phyloP scores from a whole-genome alignment of 495 filamentous ascomycete genomes.

The Jackrogersella minutella region DNA sequence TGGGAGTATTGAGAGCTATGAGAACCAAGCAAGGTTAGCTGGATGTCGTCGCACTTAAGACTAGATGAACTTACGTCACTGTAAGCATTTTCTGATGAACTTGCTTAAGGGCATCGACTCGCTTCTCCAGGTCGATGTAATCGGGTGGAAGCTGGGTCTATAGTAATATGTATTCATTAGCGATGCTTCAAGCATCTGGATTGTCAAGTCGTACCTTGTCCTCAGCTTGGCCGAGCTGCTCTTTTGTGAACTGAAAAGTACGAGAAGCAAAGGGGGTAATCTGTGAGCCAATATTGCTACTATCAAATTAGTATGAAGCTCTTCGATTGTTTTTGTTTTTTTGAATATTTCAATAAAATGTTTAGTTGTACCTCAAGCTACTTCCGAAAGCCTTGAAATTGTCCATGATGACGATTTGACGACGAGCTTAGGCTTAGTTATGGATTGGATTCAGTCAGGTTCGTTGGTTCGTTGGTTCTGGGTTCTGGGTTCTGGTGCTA shows the following conservation, averaged over 20 bases:
- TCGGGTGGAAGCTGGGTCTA: slow-evolving; percentile 96
- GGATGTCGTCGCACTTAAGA: not conserved
- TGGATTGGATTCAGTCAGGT: slow-evolving; percentile 1
- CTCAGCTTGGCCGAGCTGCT: slow-evolving; percentile 93
- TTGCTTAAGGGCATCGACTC: slow-evolving; percentile 95
- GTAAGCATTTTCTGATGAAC: slow-evolving; percentile 96
- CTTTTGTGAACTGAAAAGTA: slow-evolving; percentile 95
- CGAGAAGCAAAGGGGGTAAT: slow-evolving; percentile 91
- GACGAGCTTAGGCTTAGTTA: not conserved
- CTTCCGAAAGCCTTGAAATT: slow-evolving; percentile 69
- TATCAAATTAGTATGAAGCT: slow-evolving; percentile 14
- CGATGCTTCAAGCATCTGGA: not conserved
- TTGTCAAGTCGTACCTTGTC: slow-evolving; percentile 72
- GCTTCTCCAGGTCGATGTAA: slow-evolving; percentile 98
- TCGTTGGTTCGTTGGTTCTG: not conserved
- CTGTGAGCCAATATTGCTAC: slow-evolving; percentile 57
- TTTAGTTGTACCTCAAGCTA: slow-evolving; percentile 43
- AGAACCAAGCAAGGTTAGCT: slow-evolving; percentile 25
- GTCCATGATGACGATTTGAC: slow-evolving; percentile 61
- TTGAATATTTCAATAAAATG: not conserved
- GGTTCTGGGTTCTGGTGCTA: too few species aligned
- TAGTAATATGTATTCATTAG: slow-evolving; percentile 21
- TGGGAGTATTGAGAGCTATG: slow-evolving; percentile 90
- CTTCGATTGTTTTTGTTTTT: slow-evolving; percentile 6
- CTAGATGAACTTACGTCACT: slow-evolving; percentile 77